Conservation (phyloP, 2,329 filamentous ascomycete species). For the Helotiales sp. region DNA sequence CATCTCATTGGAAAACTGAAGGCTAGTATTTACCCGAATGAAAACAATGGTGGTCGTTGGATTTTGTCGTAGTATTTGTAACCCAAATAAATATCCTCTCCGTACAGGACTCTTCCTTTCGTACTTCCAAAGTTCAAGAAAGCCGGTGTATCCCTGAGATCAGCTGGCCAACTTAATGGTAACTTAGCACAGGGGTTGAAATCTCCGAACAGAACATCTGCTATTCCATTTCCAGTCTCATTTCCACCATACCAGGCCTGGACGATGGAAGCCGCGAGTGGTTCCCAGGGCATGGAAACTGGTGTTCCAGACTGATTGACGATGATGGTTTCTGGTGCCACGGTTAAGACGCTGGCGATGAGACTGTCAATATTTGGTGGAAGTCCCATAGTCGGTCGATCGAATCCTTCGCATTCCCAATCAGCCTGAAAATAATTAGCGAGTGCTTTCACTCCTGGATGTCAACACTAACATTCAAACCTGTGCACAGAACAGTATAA, state of each 20-base stretch:
- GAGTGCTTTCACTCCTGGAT: slow-evolving; percentile 51
- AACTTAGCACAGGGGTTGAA: slow-evolving; percentile 66
- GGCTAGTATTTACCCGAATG: slow-evolving; percentile 51
- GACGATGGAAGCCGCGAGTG: slow-evolving; percentile 34
- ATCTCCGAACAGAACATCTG: slow-evolving; percentile 65
- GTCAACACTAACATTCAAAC: slow-evolving; percentile 61
- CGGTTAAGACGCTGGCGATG: slow-evolving; percentile 58
- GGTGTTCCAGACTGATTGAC: slow-evolving; percentile 67
- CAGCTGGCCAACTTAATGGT: slow-evolving; percentile 62
- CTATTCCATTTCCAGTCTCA: slow-evolving; percentile 68
- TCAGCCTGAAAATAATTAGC: slow-evolving; percentile 59
- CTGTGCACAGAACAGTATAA: slow-evolving; percentile 76
- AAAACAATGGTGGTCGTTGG: slow-evolving; percentile 50
- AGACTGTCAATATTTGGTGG: slow-evolving; percentile 39
- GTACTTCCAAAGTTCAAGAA: slow-evolving; percentile 62
- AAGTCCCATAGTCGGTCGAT: slow-evolving; percentile 36
- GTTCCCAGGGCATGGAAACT: slow-evolving; percentile 56
- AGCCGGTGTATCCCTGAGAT: slow-evolving; percentile 62
- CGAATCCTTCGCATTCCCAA: slow-evolving; percentile 45
- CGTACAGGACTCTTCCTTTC: slow-evolving; percentile 64
- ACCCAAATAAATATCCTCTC: slow-evolving; percentile 67
- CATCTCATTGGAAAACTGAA: slow-evolving; percentile 57
- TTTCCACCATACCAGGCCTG: slow-evolving; percentile 63
- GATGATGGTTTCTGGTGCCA: slow-evolving; percentile 62
- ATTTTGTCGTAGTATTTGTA: slow-evolving; percentile 68